Evolutionary conservation across 2,329 filamentous ascomycete genomes (phyloP).

Genomic region (Sarocladium oryzae): DNA sequence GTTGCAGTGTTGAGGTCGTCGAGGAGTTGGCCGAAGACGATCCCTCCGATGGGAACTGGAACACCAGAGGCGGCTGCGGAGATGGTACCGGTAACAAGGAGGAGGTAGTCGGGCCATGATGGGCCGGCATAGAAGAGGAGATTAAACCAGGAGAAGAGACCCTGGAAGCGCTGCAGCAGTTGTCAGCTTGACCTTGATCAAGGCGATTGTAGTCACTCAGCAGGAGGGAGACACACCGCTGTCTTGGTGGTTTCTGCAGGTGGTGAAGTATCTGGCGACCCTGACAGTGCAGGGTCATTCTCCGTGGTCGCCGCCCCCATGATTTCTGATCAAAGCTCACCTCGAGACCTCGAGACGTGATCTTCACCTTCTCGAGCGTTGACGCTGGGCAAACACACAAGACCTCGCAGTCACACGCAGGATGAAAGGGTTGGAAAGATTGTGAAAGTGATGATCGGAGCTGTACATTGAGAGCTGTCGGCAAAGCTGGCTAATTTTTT

Average conservation of each 20-base stretch:
- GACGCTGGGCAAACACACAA: not conserved
- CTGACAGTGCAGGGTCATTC: not conserved
- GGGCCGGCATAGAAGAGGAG: constrained; percentile 40
- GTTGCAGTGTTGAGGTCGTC: constrained; percentile 53
- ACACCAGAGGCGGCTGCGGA: constrained; percentile 52
- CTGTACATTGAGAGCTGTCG: no score
- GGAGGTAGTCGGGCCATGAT: constrained; percentile 33
- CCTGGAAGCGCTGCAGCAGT: constrained; percentile 14
- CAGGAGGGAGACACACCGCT: constrained; percentile 6
- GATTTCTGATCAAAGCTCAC: not conserved
- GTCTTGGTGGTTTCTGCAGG: constrained; percentile 5
- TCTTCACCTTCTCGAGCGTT: not conserved
- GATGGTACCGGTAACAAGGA: constrained; percentile 34
- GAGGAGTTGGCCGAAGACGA: constrained; percentile 58
- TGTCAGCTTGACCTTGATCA: constrained; percentile 7
- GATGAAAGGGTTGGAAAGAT: no score
- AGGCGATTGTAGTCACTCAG: not conserved
- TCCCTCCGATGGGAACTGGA: constrained; percentile 57
- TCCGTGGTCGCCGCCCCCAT: not conserved
- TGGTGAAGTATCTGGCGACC: not conserved
- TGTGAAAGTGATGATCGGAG: not conserved
- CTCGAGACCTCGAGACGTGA: not conserved
- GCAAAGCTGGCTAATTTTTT: not conserved
- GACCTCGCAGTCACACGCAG: no score
- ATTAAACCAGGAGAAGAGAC: constrained; percentile 34